Percentiles rank a stretch among this genome's conserved stretches.
Conservation (phyloP, 2,329 filamentous ascomycete species). For the Nigrospora oryzae region DNA sequence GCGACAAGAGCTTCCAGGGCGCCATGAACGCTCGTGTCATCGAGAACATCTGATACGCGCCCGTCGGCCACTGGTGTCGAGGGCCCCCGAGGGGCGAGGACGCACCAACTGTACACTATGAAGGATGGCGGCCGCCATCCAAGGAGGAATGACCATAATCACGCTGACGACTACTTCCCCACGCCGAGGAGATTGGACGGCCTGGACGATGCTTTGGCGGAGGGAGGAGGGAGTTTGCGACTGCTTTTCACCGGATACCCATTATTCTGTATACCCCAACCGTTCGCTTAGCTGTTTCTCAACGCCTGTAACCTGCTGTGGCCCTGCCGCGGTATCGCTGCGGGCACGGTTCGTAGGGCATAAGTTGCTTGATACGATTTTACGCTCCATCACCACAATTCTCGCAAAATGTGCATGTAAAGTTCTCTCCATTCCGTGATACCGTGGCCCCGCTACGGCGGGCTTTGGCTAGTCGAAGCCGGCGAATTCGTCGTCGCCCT, state of each 20-base stretch:
- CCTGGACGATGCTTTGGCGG: background rate
- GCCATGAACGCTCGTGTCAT: constrained; percentile 76
- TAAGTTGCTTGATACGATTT: background rate
- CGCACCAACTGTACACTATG: background rate
- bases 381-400: background rate
- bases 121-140: background rate
- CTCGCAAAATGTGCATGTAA: background rate
- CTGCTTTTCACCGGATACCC: constrained; percentile 11
- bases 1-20: constrained; percentile 60
- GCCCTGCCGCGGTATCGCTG: background rate
- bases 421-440: background rate
- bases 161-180: background rate
- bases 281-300: constrained; percentile 12
- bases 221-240: constrained; percentile 2
- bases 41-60: constrained; percentile 63
- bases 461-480: constrained; percentile 38
- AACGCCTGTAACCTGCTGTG: no score
- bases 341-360: background rate
- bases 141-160: background rate
- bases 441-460: background rate
- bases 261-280: constrained; percentile 19
- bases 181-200: background rate
- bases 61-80: background rate
- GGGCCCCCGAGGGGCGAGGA: background rate
- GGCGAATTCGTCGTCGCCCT: constrained; percentile 42